phyloP scores from a whole-genome alignment of 345 rosid genomes.

The Pistacia integerrima region DNA sequence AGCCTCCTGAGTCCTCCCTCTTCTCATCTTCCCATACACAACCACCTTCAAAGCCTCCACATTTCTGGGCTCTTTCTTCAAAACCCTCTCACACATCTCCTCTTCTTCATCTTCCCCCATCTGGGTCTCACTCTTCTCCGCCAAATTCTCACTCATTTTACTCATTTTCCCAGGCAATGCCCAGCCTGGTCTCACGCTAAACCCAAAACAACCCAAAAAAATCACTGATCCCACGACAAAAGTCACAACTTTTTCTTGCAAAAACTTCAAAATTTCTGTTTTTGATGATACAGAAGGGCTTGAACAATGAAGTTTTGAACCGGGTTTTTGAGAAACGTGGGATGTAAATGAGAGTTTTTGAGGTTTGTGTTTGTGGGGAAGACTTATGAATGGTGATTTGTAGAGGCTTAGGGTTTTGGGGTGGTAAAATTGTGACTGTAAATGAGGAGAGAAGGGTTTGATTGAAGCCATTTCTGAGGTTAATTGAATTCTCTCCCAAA shows the following conservation, averaged over 20 bases:
- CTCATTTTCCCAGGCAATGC: constrained; percentile 42
- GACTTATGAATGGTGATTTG: constrained; percentile 14
- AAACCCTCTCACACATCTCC: constrained; percentile 57
- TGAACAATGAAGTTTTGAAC: constrained; percentile 25
- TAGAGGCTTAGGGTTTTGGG: constrained; percentile 13
- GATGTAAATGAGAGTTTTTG: constrained; percentile 17
- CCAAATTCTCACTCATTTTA: constrained; percentile 21
- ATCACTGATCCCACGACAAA: constrained; percentile 62
- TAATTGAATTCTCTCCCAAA: not conserved
- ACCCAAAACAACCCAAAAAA: constrained; percentile 49
- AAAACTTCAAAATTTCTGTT: constrained; percentile 22
- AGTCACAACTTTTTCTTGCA: constrained; percentile 43
- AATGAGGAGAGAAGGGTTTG: constrained; percentile 10
- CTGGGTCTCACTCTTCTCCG: constrained; percentile 36
- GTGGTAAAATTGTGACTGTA: not conserved
- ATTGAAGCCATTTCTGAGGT: constrained; percentile 21
- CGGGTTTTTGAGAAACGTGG: constrained; percentile 18
- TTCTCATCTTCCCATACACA: constrained; percentile 78
- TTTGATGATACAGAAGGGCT: constrained; percentile 27
- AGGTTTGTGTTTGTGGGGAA: constrained; percentile 19
- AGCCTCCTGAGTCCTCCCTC: constrained; percentile 65
- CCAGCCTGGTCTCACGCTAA: constrained; percentile 42
- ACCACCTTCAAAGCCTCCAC: constrained; percentile 73
- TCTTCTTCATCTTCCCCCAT: constrained; percentile 46
- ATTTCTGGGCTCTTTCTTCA: constrained; percentile 70